Evolutionary conservation across 495 filamentous ascomycete genomes (phyloP), one percentile per base, ranked within the genome.

Genomic region (Cenococcum geophilum): DNA sequence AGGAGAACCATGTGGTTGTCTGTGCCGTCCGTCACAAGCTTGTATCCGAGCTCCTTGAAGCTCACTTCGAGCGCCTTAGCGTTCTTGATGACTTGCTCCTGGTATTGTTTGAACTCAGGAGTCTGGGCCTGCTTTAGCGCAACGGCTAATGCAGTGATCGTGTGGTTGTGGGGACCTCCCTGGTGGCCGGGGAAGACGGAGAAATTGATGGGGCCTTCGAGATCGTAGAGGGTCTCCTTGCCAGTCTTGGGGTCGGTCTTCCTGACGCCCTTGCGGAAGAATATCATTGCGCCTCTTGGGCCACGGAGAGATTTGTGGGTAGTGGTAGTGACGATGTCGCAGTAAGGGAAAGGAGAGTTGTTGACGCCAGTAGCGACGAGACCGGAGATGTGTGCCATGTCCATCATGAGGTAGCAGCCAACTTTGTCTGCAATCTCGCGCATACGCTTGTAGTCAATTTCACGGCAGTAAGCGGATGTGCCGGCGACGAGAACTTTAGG

Each of bases 131-230:
- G 93, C 76, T 92, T 90, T 32, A 98, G 80, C 1, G 93, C 93
- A 1, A 98, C 93, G 16, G 95, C 82, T 36, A 98, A 80, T 12
- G 93, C 95, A 49, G 92, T 92, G 74, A 98, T 98, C 57, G 93
- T 98, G 77, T 98, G 93, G 77, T 98, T 98, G 80, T 98, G 93
- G 12, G 93, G 93, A 4, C 93, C 93, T 68, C 93, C 93, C 71
- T 98, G 93, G 75, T 98, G 93, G 34, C 95, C 93, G n/a, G 93
- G 93, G 81, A 98, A 98, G 61, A 98, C 95, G 9, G 95, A 96
- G 52, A 84, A 79, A 74, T 98, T 98, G 77, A 98, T 97, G 45
- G 91, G 89, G 63, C 82, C 83, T 76, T 98, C 93, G 51, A 98
- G 84, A 68, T 97, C 87, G 76, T 97, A 98, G 69, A 90, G 77